phyloP scores from a whole-genome alignment of 2,329 filamentous ascomycete genomes.

The Teratosphaeria zuluensis region DNA sequence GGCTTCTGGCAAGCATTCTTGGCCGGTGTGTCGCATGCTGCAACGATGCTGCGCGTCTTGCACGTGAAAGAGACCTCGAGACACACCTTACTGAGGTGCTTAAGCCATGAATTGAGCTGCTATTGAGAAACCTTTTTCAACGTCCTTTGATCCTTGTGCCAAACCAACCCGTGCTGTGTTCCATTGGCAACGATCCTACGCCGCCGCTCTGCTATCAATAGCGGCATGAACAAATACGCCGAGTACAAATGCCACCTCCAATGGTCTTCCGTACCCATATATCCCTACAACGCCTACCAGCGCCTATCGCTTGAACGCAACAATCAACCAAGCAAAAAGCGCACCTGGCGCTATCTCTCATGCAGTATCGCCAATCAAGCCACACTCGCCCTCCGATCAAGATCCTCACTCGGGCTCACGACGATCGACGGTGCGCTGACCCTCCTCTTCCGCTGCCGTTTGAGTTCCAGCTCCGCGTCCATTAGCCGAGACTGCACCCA shows the following conservation, averaged over 20 bases:
- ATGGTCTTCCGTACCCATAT: background rate
- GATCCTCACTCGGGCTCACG: slow-evolving; percentile 3
- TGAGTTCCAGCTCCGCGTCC: slow-evolving; percentile 44
- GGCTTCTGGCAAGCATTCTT: too few species aligned
- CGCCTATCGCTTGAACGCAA: slow-evolving; percentile 1
- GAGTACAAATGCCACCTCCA: background rate
- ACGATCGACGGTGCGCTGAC: slow-evolving; percentile 12
- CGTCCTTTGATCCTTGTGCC: too few species aligned
- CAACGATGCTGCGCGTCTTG: too few species aligned
- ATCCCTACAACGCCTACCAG: slow-evolving; percentile 1
- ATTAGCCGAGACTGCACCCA: slow-evolving; percentile 46
- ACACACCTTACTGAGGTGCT: too few species aligned
- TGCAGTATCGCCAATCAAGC: background rate
- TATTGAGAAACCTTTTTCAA: too few species aligned
- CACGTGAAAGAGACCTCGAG: too few species aligned
- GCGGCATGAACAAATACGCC: background rate
- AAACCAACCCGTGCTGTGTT: background rate
- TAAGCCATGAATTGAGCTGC: too few species aligned
- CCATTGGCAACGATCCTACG: background rate
- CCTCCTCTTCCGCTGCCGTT: slow-evolving; percentile 24
- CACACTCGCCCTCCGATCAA: background rate
- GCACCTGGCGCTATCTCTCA: background rate
- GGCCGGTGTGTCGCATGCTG: too few species aligned
- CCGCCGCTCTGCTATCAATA: background rate
- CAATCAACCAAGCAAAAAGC: background rate